Evolutionary conservation across 1,284 basidiomycete genomes (phyloP).

Genomic region (Sporisorium exsertum): DNA sequence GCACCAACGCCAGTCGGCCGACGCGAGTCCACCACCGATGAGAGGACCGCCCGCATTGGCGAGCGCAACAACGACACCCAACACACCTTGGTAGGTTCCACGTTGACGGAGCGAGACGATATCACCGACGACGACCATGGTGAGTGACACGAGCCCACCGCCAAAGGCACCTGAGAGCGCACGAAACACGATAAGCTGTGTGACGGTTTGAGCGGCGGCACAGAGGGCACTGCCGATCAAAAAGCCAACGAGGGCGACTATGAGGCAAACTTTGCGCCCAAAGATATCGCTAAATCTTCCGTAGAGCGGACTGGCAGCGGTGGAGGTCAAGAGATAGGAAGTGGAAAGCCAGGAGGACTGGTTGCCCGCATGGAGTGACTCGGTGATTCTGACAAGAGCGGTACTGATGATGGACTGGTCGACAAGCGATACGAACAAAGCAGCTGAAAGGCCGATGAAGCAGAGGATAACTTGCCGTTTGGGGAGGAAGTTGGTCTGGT

Average conservation of each 20-base stretch:
- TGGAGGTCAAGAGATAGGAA: constrained; percentile 70
- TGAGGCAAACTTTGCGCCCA: constrained; percentile 78
- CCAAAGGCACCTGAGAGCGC: constrained; percentile 77
- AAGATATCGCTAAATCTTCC: constrained; percentile 75
- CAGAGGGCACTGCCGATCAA: constrained; percentile 69
- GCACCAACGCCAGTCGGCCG: constrained; percentile 43
- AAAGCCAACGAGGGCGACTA: constrained; percentile 77
- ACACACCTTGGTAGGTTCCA: constrained; percentile 57
- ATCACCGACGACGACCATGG: constrained; percentile 70
- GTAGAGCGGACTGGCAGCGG: constrained; percentile 68
- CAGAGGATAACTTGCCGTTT: constrained; percentile 77
- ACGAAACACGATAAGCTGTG: constrained; percentile 80
- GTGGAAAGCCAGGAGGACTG: constrained; percentile 72
- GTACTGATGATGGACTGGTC: constrained; percentile 69
- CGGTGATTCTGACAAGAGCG: constrained; percentile 66
- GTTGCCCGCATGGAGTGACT: constrained; percentile 46
- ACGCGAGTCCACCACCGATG: constrained; percentile 53
- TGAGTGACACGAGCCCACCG: constrained; percentile 77
- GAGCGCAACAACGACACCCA: constrained; percentile 54
- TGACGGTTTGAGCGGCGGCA: constrained; percentile 70
- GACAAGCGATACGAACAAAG: constrained; percentile 63
- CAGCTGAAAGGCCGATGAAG: constrained; percentile 75
- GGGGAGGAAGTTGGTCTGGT: constrained; percentile 82
- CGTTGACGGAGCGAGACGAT: constrained; percentile 55
- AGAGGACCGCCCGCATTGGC: constrained; percentile 54